Percentiles rank a stretch among this genome's conserved stretches.
phyloP scores from a whole-genome alignment of 164 flowering plant species.

The Cinnamomum chago region DNA sequence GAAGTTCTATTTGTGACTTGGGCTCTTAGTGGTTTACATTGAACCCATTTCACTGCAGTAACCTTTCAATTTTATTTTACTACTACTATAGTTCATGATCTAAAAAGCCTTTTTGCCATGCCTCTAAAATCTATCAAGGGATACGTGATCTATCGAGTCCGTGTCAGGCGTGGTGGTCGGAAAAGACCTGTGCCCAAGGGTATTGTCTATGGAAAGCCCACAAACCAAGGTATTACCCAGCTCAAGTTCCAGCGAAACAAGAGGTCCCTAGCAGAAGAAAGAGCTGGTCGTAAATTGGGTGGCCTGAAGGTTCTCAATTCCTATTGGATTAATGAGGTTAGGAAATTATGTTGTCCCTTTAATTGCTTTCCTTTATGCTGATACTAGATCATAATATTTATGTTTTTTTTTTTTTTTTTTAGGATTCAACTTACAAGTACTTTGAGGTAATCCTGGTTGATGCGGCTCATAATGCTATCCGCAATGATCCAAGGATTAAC shows the following conservation, averaged over 20 bases:
- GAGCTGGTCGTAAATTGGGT: conserved; percentile 73
- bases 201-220: conserved; percentile 41
- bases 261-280: conserved; percentile 72
- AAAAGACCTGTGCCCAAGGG: conserved; percentile 45
- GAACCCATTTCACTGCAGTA: too few relatives aligned
- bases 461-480: conserved; percentile 57
- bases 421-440: conserved; percentile 73
- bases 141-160: conserved; percentile 66
- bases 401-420: neutral
- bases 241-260: conserved; percentile 73
- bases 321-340: conserved; percentile 80
- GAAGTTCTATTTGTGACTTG: too few relatives aligned
- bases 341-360: neutral
- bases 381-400: neutral
- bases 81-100: too few relatives aligned
- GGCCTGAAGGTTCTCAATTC: conserved; percentile 79
- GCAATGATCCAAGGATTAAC: conserved; percentile 67
- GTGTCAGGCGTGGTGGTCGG: conserved; percentile 55
- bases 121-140: conserved; percentile 31
- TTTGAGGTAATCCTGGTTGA: conserved; percentile 65
- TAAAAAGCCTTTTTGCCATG: too few relatives aligned
- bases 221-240: conserved; percentile 47
- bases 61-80: too few relatives aligned
- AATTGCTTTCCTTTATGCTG: neutral
- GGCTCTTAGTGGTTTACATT: too few relatives aligned